Percentiles rank a stretch among this genome's conserved stretches.
These are phyloP conservation scores for Tetrastigma voinierianum DNA, from an alignment of 164 flowering plant genomes.

Conservation along the genomic window DNA sequence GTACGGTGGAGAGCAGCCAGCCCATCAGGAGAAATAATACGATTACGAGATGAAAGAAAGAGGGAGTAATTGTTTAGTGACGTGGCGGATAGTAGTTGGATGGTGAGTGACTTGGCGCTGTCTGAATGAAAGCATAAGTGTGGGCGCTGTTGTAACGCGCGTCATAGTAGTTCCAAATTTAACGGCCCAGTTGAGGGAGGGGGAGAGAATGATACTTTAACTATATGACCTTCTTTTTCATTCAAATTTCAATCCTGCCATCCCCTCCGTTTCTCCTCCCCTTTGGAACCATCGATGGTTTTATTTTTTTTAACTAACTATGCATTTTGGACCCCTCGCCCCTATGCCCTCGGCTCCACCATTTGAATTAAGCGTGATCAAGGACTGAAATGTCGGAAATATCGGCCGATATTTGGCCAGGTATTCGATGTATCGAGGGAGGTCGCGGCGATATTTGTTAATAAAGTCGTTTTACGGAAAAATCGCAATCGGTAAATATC, in stretches of 20 bases:
- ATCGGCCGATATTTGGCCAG: too few species aligned
- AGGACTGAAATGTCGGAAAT: too few species aligned
- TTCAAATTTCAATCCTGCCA: neutral
- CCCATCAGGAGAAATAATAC: neutral
- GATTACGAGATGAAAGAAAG: neutral
- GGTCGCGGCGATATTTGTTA: too few species aligned
- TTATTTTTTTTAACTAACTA: too few species aligned
- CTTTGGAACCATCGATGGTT: too few species aligned
- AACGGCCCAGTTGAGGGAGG: slow-evolving; percentile 3
- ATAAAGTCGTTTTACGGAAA: too few species aligned
- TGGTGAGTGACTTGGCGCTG: neutral
- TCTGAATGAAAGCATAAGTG: neutral
- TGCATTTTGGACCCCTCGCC: too few species aligned
- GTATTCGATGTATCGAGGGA: too few species aligned
- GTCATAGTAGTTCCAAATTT: neutral
- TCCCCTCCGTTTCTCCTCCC: too few species aligned
- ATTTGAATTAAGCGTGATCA: too few species aligned
- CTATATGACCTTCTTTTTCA: neutral
- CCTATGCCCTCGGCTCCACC: too few species aligned
- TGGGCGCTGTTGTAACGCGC: slow-evolving; percentile 2
- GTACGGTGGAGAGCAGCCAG: slow-evolving; percentile 16
- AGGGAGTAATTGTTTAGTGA: neutral
- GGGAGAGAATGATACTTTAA: neutral
- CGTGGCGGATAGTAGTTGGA: slow-evolving; percentile 6
- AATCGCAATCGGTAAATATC: too few species aligned